Evolutionary conservation across 2,329 filamentous ascomycete species (phyloP), one percentile per base, ranked within the genome.

Genomic region (Neurospora crassa): DNA sequence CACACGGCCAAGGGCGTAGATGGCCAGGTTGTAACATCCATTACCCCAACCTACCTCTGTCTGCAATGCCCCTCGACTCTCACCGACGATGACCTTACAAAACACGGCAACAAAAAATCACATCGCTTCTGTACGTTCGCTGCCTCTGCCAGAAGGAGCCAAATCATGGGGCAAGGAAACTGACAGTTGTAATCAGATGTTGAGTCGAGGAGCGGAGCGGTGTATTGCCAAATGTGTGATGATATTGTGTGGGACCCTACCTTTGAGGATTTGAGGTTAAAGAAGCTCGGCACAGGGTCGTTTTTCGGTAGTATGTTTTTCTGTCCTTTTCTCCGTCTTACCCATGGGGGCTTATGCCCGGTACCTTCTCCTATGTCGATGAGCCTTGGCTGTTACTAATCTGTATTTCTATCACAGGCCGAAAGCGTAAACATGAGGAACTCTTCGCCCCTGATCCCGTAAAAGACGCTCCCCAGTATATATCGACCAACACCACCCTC

Each of bases 201-300:
- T 47, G 92, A 96, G 77, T 95, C 92, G 34, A 85, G 89, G 72
- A 90, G 87, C 75, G 92, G 92, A 47, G 86, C 89, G 68, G 82
- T 96, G 7, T 95, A 91, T 80, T 96, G 92, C 79, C 91, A 93
- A 74, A 90, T 93, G 78, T 96, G 92, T 78, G 88, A 92, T 78
- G 92, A 96, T 79, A 89, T 93, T 74, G 90, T 96, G 41, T 95
- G 92, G 85, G 92, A 96, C 76, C 91, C 92, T 6, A 92, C 91
- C 6, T 83, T 96, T 5, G 92, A 96, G 78, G 90, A 92, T 69
- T 86, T 94, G 71, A 87, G 92, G 72, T 82, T 92, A 59, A 86
- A 89, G 71, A 92, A 92, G 79, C 87, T 90, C 75, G 89, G 88
- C 11, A 90, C 88, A 2, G 88, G 89, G 53, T 87, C 87, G 24